Conservation (phyloP, 2,329 filamentous ascomycete species). For the Neurospora sp. region DNA sequence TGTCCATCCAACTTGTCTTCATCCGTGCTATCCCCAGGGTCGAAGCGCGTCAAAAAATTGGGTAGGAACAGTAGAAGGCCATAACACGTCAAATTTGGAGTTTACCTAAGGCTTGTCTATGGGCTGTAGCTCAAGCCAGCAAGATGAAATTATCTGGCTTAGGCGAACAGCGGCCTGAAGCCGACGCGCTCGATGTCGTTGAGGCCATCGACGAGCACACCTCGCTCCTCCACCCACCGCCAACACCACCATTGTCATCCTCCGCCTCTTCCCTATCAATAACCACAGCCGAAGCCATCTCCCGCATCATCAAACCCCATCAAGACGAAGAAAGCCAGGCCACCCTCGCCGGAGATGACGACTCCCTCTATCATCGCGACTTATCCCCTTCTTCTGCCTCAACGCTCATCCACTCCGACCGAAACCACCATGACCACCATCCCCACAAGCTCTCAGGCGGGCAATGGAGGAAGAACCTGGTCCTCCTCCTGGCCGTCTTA, state of each 20-base stretch:
- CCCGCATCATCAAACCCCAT: neutral
- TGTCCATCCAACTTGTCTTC: neutral
- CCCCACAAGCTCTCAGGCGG: neutral
- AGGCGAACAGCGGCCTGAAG: neutral
- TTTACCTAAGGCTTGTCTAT: too few relatives aligned
- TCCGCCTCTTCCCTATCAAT: neutral
- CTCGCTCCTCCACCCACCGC: neutral
- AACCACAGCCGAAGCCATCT: neutral
- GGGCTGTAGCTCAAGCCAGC: too few relatives aligned
- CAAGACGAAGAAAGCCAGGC: neutral
- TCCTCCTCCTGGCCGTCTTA: conserved; percentile 9
- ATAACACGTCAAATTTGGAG: neutral
- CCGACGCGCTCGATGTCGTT: neutral
- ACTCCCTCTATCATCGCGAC: neutral
- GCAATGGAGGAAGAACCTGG: conserved; percentile 7
- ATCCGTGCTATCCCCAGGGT: neutral
- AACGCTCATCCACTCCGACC: conserved; percentile 1
- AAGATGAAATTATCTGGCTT: neutral
- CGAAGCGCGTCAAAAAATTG: too few relatives aligned
- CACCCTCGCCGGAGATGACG: neutral
- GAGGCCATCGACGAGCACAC: neutral
- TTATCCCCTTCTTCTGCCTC: neutral
- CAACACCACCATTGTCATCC: neutral
- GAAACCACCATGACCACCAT: neutral
- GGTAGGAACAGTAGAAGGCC: neutral